Conservation (phyloP, 1,284 basidiomycete species). For the Golubevia pallescens region DNA sequence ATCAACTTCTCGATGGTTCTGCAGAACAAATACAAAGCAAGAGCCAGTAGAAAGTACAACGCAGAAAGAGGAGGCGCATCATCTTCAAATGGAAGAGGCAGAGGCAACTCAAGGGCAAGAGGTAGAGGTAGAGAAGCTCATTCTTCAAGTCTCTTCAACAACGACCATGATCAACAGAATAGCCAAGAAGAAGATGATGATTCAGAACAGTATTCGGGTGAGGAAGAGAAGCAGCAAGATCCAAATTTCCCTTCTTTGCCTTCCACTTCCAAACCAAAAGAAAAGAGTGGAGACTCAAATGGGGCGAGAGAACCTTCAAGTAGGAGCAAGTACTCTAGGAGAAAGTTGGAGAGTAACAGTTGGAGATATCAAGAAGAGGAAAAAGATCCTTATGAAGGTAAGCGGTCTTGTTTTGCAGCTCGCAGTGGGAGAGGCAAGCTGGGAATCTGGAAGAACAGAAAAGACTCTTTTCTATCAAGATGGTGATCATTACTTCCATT, state of each 20-base stretch:
- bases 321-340: slow-evolving; percentile 38
- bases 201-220: slow-evolving; percentile 8
- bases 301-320: too few species aligned
- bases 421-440: too few species aligned
- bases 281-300: slow-evolving; percentile 1
- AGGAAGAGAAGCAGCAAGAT: slow-evolving; percentile 6
- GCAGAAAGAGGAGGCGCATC: slow-evolving; percentile 10
- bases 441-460: too few species aligned
- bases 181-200: slow-evolving; percentile 1
- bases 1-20: too few species aligned
- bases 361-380: slow-evolving; percentile 32
- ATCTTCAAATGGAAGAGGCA: background rate
- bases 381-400: slow-evolving; percentile 11
- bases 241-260: slow-evolving; percentile 4
- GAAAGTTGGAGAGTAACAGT: slow-evolving; percentile 43
- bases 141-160: too few species aligned
- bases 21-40: slow-evolving; percentile 63
- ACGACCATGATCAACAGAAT: slow-evolving; percentile 2
- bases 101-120: slow-evolving; percentile 3
- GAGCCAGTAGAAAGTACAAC: slow-evolving; percentile 52
- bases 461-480: too few species aligned
- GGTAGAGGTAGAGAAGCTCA: slow-evolving; percentile 6
- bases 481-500: too few species aligned
- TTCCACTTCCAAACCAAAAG: background rate
- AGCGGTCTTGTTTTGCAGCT: too few species aligned